Evolutionary conservation across 2,329 filamentous ascomycete genomes (phyloP).

Genomic region (Alternaria alternata): DNA sequence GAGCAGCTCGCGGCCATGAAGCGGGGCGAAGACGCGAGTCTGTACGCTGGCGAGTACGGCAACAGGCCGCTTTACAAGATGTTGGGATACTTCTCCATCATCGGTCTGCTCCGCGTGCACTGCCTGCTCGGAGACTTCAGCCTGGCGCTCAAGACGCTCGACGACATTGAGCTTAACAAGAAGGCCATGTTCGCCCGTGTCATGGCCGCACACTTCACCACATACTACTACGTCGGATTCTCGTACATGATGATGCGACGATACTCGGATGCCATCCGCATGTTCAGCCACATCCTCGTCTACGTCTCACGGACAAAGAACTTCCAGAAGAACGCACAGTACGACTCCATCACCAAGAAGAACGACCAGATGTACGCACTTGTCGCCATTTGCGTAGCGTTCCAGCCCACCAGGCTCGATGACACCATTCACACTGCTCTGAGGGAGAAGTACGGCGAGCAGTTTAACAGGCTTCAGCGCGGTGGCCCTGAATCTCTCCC

Average conservation of each 20-base stretch:
- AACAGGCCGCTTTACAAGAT: conserved; percentile 94
- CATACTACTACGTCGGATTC: conserved; percentile 99
- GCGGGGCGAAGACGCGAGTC: conserved; percentile 86
- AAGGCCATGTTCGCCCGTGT: conserved; percentile 99
- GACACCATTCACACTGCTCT: conserved; percentile 99
- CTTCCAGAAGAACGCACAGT: conserved; percentile 99
- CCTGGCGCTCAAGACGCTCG: conserved; percentile 96
- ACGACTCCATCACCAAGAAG: conserved; percentile 99
- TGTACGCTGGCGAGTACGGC: conserved; percentile 94
- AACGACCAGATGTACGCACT: conserved; percentile 99
- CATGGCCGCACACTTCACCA: conserved; percentile 99
- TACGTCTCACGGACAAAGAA: conserved; percentile 99
- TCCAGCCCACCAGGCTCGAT: conserved; percentile 95
- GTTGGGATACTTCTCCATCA: conserved; percentile 99
- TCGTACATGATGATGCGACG: conserved; percentile 99
- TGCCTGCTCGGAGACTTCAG: conserved; percentile 97
- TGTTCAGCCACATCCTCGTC: conserved; percentile 99
- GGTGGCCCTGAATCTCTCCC: conserved; percentile 94
- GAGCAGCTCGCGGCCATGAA: conserved; percentile 96
- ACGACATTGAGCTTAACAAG: conserved; percentile 99
- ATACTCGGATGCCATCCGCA: conserved; percentile 98
- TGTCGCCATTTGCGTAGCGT: conserved; percentile 97
- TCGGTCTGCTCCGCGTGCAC: conserved; percentile 94
- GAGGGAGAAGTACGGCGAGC: conserved; percentile 98
- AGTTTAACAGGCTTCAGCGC: conserved; percentile 94